Percentiles rank a stretch among this genome's conserved stretches.
Conservation (phyloP, 768 basidiomycete genomes). For the Leccinum aurantiacum region DNA sequence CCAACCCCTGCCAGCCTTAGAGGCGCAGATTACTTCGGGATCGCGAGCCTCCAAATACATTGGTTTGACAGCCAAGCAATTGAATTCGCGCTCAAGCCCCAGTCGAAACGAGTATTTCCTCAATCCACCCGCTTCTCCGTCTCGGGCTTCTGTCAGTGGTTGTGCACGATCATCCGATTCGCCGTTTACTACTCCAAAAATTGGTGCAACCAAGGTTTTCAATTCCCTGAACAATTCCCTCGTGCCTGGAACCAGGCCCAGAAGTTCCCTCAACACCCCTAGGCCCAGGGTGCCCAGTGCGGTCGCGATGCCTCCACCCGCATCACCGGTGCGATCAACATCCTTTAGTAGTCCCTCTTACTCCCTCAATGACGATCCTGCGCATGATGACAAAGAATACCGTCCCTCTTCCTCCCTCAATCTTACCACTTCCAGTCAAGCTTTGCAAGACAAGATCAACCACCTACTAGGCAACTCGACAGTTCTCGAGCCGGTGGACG, state of each 20-base stretch:
- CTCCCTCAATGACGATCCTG: conserved; percentile 37
- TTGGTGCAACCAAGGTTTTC: conserved; percentile 36
- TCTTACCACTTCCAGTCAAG: conserved; percentile 39
- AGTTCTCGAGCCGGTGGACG: conserved; percentile 13
- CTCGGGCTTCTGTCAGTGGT: conserved; percentile 38
- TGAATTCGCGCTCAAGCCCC: conserved; percentile 46
- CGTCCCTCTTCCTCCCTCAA: conserved; percentile 32
- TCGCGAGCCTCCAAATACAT: conserved; percentile 84
- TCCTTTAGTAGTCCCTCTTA: conserved; percentile 35
- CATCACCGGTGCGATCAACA: conserved; percentile 51
- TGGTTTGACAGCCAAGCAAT: conserved; percentile 81
- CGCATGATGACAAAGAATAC: conserved; percentile 14
- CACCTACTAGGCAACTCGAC: conserved; percentile 38
- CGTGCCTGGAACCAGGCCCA: conserved; percentile 29
- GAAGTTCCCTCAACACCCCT: conserved; percentile 47
- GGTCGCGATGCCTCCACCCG: conserved; percentile 81
- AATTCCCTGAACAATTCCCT: conserved; percentile 15
- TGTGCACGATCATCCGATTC: conserved; percentile 43
- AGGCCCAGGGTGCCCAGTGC: conserved; percentile 67
- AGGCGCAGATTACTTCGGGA: conserved; percentile 66
- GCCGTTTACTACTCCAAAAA: conserved; percentile 69
- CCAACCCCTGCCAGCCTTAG: conserved; percentile 23
- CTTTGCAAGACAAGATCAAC: conserved; percentile 51
- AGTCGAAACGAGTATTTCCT: conserved; percentile 22
- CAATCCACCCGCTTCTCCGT: conserved; percentile 36